Percentiles rank a stretch among this genome's conserved stretches.
phyloP scores from a whole-genome alignment of 1,284 basidiomycete genomes.

The Trichosporon sp. region DNA sequence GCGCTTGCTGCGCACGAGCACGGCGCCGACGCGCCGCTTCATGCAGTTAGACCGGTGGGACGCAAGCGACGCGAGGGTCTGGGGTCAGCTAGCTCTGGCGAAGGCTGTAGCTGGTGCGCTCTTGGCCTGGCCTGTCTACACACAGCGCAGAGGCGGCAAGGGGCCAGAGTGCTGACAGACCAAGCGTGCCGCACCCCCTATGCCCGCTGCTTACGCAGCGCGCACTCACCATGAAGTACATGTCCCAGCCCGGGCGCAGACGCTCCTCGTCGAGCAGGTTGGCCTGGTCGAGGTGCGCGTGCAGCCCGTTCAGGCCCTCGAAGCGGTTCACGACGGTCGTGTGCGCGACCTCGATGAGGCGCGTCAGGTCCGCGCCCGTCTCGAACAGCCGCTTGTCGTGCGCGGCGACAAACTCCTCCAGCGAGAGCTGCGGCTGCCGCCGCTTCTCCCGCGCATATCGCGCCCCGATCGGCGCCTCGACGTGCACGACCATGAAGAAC shows the following conservation, averaged over 20 bases:
- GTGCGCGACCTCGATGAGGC: constrained; percentile 47
- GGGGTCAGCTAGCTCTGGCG: background rate
- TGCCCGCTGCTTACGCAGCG: background rate
- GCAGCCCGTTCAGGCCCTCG: constrained; percentile 56
- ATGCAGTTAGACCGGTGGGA: constrained; percentile 89
- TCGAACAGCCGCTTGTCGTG: constrained; percentile 58
- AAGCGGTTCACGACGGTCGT: constrained; percentile 71
- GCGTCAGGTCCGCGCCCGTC: constrained; percentile 42
- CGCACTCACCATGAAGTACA: constrained; percentile 85
- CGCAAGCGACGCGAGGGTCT: constrained; percentile 82
- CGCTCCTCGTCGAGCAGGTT: constrained; percentile 67
- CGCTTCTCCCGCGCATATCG: constrained; percentile 44
- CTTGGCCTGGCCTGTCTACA: too few relatives aligned
- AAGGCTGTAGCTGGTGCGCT: too few relatives aligned
- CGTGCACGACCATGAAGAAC: constrained; percentile 77
- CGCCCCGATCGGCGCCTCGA: constrained; percentile 75
- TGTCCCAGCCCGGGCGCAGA: constrained; percentile 83
- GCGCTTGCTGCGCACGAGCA: constrained; percentile 74
- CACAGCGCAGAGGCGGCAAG: too few relatives aligned
- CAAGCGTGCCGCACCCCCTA: too few relatives aligned
- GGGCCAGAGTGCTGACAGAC: too few relatives aligned
- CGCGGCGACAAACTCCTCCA: constrained; percentile 64
- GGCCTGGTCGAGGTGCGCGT: constrained; percentile 62
- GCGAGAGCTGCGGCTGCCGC: constrained; percentile 43
- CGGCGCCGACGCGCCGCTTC: constrained; percentile 93